A percentile compares a stretch with the other conserved stretches of the same genome.
Evolutionary conservation across 129 eudicot species (phyloP).

Genomic region (Flaveria trinervia): DNA sequence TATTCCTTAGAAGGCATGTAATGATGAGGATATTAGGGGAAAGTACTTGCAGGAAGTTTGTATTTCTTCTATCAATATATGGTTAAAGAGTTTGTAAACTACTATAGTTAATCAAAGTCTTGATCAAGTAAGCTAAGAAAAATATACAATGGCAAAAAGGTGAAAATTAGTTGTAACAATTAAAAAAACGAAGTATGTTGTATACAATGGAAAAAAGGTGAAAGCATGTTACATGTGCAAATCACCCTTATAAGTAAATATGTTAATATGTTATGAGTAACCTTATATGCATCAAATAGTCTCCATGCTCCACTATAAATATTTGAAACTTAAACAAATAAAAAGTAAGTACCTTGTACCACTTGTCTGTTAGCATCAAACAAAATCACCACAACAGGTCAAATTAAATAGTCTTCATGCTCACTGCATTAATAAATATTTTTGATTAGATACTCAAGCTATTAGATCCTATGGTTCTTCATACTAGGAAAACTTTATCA

Average conservation of each 20-base stretch:
- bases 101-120: conserved; percentile 11
- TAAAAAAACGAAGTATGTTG: not conserved
- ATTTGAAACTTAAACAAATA: no score
- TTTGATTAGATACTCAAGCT: no score
- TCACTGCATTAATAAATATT: no score
- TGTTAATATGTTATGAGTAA: not conserved
- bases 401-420: no score
- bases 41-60: not conserved
- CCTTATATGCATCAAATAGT: no score
- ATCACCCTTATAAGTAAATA: not conserved
- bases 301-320: no score
- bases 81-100: conserved; percentile 21
- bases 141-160: not conserved
- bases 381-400: no score
- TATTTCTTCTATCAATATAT: conserved; percentile 12
- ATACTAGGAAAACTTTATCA: no score
- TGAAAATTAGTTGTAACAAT: not conserved
- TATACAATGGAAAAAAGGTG: not conserved
- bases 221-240: not conserved
- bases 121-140: not conserved
- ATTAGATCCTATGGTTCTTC: no score
- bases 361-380: no score
- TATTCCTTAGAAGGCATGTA: not conserved
- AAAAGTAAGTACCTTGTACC: no score
- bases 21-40: not conserved